These are phyloP conservation scores for Botryotinia globosa DNA, from an alignment of 2,329 filamentous ascomycete species.

Conservation along the genomic window DNA sequence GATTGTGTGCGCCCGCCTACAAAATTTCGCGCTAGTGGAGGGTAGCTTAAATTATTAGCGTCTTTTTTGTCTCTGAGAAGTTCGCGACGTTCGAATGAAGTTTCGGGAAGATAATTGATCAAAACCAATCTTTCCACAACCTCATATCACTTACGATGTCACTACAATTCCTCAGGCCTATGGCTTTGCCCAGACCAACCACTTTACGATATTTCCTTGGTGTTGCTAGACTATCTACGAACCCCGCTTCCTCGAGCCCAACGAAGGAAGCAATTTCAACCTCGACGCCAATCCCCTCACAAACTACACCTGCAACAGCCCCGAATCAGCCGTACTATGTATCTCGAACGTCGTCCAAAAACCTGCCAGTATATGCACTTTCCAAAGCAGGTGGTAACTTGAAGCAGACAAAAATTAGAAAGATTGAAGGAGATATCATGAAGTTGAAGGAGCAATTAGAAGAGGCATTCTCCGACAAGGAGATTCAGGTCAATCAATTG, in stretches of 20 bases:
- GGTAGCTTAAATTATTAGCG: slow-evolving; percentile 21
- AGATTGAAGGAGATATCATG: slow-evolving; percentile 69
- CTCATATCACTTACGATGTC: slow-evolving; percentile 25
- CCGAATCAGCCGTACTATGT: slow-evolving; percentile 49
- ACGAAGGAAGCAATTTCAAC: slow-evolving; percentile 17
- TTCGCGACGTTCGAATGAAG: slow-evolving; percentile 15
- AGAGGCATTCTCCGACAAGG: slow-evolving; percentile 50
- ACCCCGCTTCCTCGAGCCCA: slow-evolving; percentile 10
- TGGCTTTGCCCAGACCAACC: slow-evolving; percentile 34
- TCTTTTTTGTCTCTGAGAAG: slow-evolving; percentile 15
- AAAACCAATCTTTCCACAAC: not conserved
- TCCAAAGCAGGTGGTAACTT: slow-evolving; percentile 73
- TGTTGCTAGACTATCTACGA: slow-evolving; percentile 23
- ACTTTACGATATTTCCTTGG: slow-evolving; percentile 35
- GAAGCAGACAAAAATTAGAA: slow-evolving; percentile 72
- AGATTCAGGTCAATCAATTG: slow-evolving; percentile 49
- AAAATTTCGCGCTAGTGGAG: slow-evolving; percentile 24
- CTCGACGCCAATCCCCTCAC: slow-evolving; percentile 15
- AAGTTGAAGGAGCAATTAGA: slow-evolving; percentile 63
- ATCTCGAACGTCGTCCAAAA: slow-evolving; percentile 64
- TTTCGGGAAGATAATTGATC: slow-evolving; percentile 2
- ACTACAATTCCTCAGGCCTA: slow-evolving; percentile 38
- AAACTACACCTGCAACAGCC: slow-evolving; percentile 12
- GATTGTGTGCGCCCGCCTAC: slow-evolving; percentile 30
- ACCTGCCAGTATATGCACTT: slow-evolving; percentile 74